Evolutionary conservation across 2,329 filamentous ascomycete species (phyloP), one percentile per base, ranked within the genome.

Genomic region (Trichoderma sp.): DNA sequence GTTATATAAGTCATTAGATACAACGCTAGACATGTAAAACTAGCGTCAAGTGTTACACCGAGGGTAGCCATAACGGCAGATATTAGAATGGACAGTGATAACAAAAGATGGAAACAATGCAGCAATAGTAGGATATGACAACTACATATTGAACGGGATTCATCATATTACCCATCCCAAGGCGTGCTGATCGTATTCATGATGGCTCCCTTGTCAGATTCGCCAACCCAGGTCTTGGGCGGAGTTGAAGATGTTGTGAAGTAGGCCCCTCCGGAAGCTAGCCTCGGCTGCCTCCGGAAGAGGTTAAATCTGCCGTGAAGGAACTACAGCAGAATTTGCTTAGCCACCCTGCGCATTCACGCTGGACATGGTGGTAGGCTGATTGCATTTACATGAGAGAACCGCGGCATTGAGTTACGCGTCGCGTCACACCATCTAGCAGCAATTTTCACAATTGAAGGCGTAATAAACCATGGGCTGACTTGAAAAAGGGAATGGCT

Each of bases 291-390:
- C 16, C 41, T 45, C 41, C 16, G 41, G 16, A n/a, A 45, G 41
- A 45, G 41, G 41, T 45, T 45, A 45, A 45, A 8, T 9, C 16
- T 45, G 3, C 41, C 4, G 41, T n/a, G 7, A 45, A 45, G 16
- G 0, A 45, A 4, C 9, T 11, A 9, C 9, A 45, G 0, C 7
- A 0, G 2, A 41, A 3, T 41, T 18, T 41, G 38, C 38, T 0
- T n/a, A 45, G 0, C 41, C 41, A n/a, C 16, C 41, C 41, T 45
- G 41, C 41, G 0, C 16, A 45, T n/a, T 9, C 4, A 3, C 0
- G 41, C 41, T 3, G 3, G 16, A 18, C 16, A 18, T n/a, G 4
- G 16, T 45, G 16, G 41, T 45, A n/a, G 41, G 41, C 16, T 3
- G 41, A 45, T 45, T n/a, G 0, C 38, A 41, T 16, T 18, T 0